Conservation (phyloP, 2,329 filamentous ascomycete genomes). For the Chaetomium olivaceum region DNA sequence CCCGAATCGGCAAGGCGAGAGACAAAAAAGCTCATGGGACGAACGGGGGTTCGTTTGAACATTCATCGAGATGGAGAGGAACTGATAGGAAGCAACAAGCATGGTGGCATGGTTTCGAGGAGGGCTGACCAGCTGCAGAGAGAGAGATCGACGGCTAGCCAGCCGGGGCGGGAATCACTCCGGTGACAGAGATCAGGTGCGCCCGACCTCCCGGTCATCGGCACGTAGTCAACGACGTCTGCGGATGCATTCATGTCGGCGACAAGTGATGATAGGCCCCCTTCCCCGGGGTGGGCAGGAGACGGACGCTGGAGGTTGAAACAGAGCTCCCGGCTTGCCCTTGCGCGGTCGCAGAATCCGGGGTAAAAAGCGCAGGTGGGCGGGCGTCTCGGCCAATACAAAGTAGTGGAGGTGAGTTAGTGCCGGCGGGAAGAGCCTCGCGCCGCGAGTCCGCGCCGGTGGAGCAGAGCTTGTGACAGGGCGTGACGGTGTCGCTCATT, state of each 20-base stretch:
- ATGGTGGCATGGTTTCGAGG: no score
- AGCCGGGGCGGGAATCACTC: neutral
- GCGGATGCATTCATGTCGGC: neutral
- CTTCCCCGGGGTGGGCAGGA: neutral
- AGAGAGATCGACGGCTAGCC: neutral
- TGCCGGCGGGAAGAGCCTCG: conserved; percentile 25
- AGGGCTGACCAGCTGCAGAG: neutral
- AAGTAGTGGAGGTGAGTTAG: neutral
- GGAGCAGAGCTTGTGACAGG: conserved; percentile 19
- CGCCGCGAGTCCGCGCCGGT: conserved; percentile 4
- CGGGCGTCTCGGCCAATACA: neutral
- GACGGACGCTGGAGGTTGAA: neutral
- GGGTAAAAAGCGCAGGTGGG: conserved; percentile 12
- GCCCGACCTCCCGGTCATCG: neutral
- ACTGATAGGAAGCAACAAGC: neutral
- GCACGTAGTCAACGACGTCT: no score
- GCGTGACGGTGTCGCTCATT: conserved; percentile 27
- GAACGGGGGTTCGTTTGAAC: neutral
- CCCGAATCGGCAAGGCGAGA: conserved; percentile 16
- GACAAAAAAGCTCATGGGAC: neutral
- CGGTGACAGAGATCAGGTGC: neutral
- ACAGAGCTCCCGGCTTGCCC: conserved; percentile 16
- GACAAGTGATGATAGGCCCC: neutral
- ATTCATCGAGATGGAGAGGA: neutral
- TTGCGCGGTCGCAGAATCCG: conserved; percentile 24